These are phyloP conservation scores for Hagleromyces aurorensis DNA, from an alignment of 805 yeast species.

Conservation along the genomic window DNA sequence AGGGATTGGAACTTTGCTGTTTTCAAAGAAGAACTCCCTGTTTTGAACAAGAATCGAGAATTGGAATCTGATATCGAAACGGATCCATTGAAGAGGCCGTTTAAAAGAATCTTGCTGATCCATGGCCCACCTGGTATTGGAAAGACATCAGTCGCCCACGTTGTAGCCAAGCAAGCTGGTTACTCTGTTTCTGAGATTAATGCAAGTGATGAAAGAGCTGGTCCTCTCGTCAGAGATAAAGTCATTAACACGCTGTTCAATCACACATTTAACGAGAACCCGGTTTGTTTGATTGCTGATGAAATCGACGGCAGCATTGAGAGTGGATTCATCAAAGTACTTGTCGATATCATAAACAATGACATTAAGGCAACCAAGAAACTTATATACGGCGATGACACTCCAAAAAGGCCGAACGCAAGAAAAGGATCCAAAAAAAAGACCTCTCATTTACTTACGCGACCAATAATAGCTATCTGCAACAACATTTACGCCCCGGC, in stretches of 20 bases:
- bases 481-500: conserved; percentile 76
- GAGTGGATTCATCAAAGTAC: conserved; percentile 47
- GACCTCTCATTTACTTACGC: conserved; percentile 40
- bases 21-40: conserved; percentile 37
- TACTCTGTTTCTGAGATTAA: conserved; percentile 77
- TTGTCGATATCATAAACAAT: conserved; percentile 48
- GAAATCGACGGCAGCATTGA: conserved; percentile 82
- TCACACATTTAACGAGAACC: conserved; percentile 58
- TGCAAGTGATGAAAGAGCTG: conserved; percentile 74
- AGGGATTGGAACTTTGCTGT: conserved; percentile 59
- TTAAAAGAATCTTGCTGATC: conserved; percentile 56
- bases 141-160: conserved; percentile 82
- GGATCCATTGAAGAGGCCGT: conserved; percentile 55
- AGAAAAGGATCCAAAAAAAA: conserved; percentile 27
- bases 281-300: conserved; percentile 78
- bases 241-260: conserved; percentile 56
- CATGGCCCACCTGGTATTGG: conserved; percentile 95
- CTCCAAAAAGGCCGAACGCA: conserved; percentile 5
- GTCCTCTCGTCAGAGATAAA: conserved; percentile 45
- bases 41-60: conserved; percentile 7
- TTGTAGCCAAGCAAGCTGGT: conserved; percentile 74
- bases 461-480: conserved; percentile 91
- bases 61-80: conserved; percentile 6
- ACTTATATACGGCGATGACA: conserved; percentile 14
- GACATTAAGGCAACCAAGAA: conserved; percentile 48